These are phyloP conservation scores for Abrus pulchellus DNA, from an alignment of 306 rosid genomes.

Conservation along the genomic window DNA sequence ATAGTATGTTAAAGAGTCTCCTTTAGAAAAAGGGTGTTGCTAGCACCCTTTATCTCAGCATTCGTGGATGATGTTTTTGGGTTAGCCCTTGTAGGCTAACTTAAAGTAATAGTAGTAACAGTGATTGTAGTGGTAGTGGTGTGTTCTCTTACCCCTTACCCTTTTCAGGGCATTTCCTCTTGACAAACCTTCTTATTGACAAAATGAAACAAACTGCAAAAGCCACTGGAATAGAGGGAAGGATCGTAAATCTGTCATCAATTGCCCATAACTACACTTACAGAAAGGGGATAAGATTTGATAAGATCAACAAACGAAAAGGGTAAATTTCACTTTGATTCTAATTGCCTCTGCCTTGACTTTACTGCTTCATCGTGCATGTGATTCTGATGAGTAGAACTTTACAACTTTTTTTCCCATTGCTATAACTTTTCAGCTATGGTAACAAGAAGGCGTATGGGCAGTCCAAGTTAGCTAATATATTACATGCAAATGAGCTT, in stretches of 20 bases:
- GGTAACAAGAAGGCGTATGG: constrained; percentile 84
- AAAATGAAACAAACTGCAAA: constrained; percentile 86
- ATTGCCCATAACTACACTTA: constrained; percentile 81
- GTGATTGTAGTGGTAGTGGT: background rate
- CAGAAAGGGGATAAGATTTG: constrained; percentile 66
- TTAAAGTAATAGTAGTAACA: too few relatives aligned
- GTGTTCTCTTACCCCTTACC: background rate
- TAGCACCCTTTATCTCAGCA: too few relatives aligned
- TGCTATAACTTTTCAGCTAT: constrained; percentile 61
- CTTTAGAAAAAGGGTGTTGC: too few relatives aligned
- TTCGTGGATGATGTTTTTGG: background rate
- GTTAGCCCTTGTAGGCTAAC: background rate
- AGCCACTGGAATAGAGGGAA: constrained; percentile 78
- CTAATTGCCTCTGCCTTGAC: constrained; percentile 10
- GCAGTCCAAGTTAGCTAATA: constrained; percentile 90
- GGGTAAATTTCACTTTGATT: constrained; percentile 56
- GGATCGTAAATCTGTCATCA: constrained; percentile 90
- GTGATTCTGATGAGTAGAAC: background rate
- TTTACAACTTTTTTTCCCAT: background rate
- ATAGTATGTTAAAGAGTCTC: too few relatives aligned
- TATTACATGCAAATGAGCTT: constrained; percentile 85
- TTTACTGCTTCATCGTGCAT: constrained; percentile 20
- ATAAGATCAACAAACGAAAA: constrained; percentile 64
- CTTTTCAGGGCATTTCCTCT: constrained; percentile 77
- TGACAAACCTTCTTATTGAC: constrained; percentile 78